These are phyloP conservation scores for Candida mesenterica DNA, from an alignment of 1,139 yeast species.

Conservation along the genomic window DNA sequence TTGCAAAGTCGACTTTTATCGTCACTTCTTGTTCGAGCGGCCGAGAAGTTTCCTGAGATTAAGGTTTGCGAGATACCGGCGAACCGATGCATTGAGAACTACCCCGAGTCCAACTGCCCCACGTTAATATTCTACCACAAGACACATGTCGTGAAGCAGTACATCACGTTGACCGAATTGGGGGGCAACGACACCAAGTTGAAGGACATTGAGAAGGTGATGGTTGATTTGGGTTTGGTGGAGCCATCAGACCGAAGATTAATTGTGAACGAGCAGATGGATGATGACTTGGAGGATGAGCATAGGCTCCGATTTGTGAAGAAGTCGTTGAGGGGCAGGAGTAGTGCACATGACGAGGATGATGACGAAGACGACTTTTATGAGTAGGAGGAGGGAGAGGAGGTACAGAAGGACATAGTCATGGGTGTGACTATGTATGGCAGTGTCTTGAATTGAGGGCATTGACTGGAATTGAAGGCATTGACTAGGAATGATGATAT, in stretches of 20 bases:
- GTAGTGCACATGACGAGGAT: conserved; percentile 26
- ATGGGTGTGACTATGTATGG: too few relatives aligned
- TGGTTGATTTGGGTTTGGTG: conserved; percentile 66
- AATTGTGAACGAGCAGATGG: conserved; percentile 52
- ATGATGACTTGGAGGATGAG: conserved; percentile 43
- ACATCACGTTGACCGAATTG: conserved; percentile 70
- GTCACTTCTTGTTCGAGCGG: conserved; percentile 50
- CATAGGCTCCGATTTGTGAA: conserved; percentile 53
- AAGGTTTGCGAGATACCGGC: conserved; percentile 92
- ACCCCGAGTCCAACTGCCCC: conserved; percentile 89
- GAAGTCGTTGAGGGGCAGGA: conserved; percentile 46
- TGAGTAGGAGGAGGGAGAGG: conserved; percentile 23
- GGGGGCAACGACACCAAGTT: conserved; percentile 79
- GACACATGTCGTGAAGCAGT: conserved; percentile 74
- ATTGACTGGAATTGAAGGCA: too few relatives aligned
- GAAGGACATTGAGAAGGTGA: conserved; percentile 66
- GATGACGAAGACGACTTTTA: conserved; percentile 43
- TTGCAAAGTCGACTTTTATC: conserved; percentile 72
- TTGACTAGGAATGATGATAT: too few relatives aligned
- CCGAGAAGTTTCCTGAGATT: conserved; percentile 68
- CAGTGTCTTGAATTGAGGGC: too few relatives aligned
- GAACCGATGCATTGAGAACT: conserved; percentile 83
- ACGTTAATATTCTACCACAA: conserved; percentile 79
- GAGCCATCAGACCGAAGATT: conserved; percentile 65
- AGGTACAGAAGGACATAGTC: too few relatives aligned